Conservation (phyloP, 495 filamentous ascomycete genomes). For the Stereocaulon alpinum region DNA sequence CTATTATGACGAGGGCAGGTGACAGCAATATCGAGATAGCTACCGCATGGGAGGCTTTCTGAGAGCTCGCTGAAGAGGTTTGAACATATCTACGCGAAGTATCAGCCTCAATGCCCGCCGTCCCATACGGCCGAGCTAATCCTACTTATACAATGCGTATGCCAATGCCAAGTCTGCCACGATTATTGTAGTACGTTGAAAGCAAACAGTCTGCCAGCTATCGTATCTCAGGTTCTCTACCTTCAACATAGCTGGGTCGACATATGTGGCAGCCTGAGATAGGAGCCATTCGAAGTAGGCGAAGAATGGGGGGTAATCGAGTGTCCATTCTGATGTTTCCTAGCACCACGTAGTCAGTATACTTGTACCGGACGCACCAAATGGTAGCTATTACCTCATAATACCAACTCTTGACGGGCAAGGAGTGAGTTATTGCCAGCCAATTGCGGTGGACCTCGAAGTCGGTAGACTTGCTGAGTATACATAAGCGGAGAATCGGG, state of each 20-base stretch:
- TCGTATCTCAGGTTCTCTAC: constrained; percentile 74
- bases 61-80: constrained; percentile 49
- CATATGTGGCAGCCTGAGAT: constrained; percentile 65
- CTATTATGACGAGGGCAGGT: constrained; percentile 89
- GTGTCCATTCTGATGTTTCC: constrained; percentile 96
- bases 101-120: neutral
- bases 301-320: constrained; percentile 97
- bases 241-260: constrained; percentile 72
- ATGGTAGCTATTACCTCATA: constrained; percentile 51
- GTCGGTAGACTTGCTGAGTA: constrained; percentile 86
- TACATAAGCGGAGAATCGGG: constrained; percentile 8
- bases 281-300: constrained; percentile 92
- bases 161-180: constrained; percentile 73
- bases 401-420: constrained; percentile 87
- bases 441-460: constrained; percentile 98
- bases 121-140: neutral
- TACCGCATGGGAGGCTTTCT: constrained; percentile 72
- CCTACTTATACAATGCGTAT: constrained; percentile 71
- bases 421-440: constrained; percentile 85
- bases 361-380: neutral
- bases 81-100: constrained; percentile 51
- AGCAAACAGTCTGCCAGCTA: constrained; percentile 87
- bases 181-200: constrained; percentile 82
- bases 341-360: constrained; percentile 23
- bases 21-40: constrained; percentile 86